Evolutionary conservation across 2,329 filamentous ascomycete genomes (phyloP).

Genomic region (Cladophialophora psammophila): DNA sequence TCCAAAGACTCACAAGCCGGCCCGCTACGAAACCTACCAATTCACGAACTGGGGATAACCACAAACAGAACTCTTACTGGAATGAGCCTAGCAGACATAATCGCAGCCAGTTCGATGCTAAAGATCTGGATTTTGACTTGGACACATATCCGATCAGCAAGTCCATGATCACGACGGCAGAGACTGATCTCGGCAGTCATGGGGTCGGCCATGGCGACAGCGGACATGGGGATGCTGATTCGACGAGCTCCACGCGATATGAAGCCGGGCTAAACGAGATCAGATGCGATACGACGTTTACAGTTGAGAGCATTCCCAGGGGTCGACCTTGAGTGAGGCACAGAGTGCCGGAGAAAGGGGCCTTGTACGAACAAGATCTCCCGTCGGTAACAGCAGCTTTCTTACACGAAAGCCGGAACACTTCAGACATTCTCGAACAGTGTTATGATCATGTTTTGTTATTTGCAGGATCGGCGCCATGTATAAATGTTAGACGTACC

Average conservation of each 20-base stretch:
- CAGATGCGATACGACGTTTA: conserved; percentile 32
- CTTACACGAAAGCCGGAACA: neutral
- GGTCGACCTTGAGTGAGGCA: conserved; percentile 5
- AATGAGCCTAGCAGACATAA: conserved; percentile 11
- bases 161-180: conserved; percentile 20
- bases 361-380: neutral
- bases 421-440: neutral
- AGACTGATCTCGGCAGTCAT: conserved; percentile 19
- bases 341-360: neutral
- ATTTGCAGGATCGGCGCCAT: neutral
- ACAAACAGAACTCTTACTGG: conserved; percentile 5
- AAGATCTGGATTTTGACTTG: conserved; percentile 29
- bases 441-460: neutral
- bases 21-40: conserved; percentile 15
- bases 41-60: conserved; percentile 7
- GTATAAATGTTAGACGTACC: neutral
- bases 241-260: conserved; percentile 23
- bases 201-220: conserved; percentile 5
- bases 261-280: conserved; percentile 24
- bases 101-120: conserved; percentile 20
- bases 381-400: neutral
- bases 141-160: conserved; percentile 34
- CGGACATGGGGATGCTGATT: conserved; percentile 23
- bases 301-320: conserved; percentile 25
- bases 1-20: conserved; percentile 19